These are phyloP conservation scores for Plasmodium yoelii DNA, from an alignment of 169 alveolate species.

Conservation along the genomic window DNA sequence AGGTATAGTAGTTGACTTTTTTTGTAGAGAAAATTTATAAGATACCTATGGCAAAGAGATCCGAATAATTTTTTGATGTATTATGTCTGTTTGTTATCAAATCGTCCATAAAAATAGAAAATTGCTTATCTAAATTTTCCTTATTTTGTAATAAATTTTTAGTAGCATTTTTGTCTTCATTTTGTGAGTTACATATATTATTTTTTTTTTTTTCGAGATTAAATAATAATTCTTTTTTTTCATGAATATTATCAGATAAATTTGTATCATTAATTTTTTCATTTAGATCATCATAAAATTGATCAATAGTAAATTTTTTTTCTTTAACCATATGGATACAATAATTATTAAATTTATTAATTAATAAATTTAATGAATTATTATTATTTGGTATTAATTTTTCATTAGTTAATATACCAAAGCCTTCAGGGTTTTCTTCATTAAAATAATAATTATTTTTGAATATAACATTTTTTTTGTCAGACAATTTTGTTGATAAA, in stretches of 20 bases:
- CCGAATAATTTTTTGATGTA: slow-evolving; percentile 43
- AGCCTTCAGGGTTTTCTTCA: slow-evolving; percentile 64
- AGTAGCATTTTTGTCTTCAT: not conserved
- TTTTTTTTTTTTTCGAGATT: slow-evolving; percentile 43
- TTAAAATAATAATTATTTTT: slow-evolving; percentile 67
- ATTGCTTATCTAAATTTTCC: slow-evolving; percentile 15
- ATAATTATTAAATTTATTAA: slow-evolving; percentile 65
- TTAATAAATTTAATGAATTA: slow-evolving; percentile 43
- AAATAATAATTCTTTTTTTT: slow-evolving; percentile 39
- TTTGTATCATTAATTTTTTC: slow-evolving; percentile 55
- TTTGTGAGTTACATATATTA: slow-evolving; percentile 18
- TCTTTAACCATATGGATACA: slow-evolving; percentile 62
- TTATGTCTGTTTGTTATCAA: slow-evolving; percentile 2
- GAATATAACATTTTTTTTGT: slow-evolving; percentile 47
- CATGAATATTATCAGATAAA: slow-evolving; percentile 13
- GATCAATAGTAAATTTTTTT: slow-evolving; percentile 36
- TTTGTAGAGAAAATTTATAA: too few relatives aligned
- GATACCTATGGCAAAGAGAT: slow-evolving; percentile 49
- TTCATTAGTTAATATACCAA: slow-evolving; percentile 63
- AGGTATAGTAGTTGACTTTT: too few relatives aligned
- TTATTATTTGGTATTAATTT: slow-evolving; percentile 21
- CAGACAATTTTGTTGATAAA: slow-evolving; percentile 27
- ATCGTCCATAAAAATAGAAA: slow-evolving; percentile 27
- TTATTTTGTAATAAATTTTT: not conserved
- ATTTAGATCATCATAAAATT: slow-evolving; percentile 60